A percentile compares a stretch with the other conserved stretches of the same genome.
These are phyloP conservation scores for Boletus albobrunnescens DNA, from an alignment of 1,284 basidiomycete species.

Conservation along the genomic window DNA sequence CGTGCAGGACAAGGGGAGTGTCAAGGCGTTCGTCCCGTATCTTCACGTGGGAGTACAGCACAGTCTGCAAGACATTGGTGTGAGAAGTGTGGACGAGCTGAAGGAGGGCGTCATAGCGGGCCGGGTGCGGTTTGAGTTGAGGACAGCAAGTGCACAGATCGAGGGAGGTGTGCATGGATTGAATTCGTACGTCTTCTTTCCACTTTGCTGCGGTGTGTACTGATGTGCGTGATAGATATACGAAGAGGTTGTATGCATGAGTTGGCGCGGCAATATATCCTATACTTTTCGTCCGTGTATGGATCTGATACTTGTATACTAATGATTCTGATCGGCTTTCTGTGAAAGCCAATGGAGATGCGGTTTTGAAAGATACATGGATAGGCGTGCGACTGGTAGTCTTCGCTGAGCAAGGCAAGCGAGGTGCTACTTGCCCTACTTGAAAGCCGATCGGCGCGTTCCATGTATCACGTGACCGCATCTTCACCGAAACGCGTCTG, in stretches of 20 bases:
- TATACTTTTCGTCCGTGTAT: too few species aligned
- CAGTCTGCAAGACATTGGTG: slow-evolving; percentile 92
- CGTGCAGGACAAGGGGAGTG: slow-evolving; percentile 95
- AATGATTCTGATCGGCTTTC: neutral
- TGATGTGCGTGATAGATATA: slow-evolving; percentile 26
- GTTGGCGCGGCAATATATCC: neutral
- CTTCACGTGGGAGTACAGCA: slow-evolving; percentile 92
- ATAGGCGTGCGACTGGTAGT: too few species aligned
- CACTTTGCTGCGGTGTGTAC: neutral
- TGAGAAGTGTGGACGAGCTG: slow-evolving; percentile 63
- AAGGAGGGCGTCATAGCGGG: slow-evolving; percentile 62
- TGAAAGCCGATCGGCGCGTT: too few species aligned
- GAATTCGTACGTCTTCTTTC: slow-evolving; percentile 62
- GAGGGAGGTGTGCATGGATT: slow-evolving; percentile 95
- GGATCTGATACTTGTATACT: neutral
- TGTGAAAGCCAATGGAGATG: too few species aligned
- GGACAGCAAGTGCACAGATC: slow-evolving; percentile 93
- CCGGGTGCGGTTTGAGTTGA: slow-evolving; percentile 84
- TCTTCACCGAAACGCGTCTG: slow-evolving; percentile 1
- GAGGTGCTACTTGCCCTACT: too few species aligned
- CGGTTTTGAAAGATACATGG: too few species aligned
- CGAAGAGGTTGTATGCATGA: slow-evolving; percentile 36
- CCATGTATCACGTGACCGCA: slow-evolving; percentile 14
- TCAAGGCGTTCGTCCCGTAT: slow-evolving; percentile 91
- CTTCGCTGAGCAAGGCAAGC: too few species aligned